Evolutionary conservation across 495 filamentous ascomycete genomes (phyloP).

Genomic region (Penicillium egyptiacum): DNA sequence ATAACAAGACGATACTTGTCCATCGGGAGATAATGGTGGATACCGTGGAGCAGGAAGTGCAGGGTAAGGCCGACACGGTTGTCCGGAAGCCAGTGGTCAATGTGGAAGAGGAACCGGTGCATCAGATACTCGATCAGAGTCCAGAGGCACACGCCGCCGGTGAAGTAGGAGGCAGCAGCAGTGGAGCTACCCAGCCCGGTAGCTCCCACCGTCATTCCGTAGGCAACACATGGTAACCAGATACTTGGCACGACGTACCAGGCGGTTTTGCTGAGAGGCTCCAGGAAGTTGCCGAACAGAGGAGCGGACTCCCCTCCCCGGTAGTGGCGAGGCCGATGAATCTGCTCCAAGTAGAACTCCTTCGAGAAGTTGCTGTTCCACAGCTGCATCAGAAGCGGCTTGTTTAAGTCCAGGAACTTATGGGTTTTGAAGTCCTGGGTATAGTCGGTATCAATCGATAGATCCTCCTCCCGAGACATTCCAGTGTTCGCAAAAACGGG

Average conservation of each 20-base stretch:
- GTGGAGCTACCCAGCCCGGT: slow-evolving; percentile 52
- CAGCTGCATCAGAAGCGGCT: slow-evolving; percentile 83
- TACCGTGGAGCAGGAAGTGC: slow-evolving; percentile 94
- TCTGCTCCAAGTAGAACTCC: slow-evolving; percentile 92
- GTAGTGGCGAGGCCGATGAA: slow-evolving; percentile 94
- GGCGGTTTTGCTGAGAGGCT: slow-evolving; percentile 88
- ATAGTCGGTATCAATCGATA: slow-evolving; percentile 81
- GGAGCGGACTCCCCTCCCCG: slow-evolving; percentile 88
- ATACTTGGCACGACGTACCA: slow-evolving; percentile 86
- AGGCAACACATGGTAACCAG: slow-evolving; percentile 82
- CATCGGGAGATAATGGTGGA: slow-evolving; percentile 99
- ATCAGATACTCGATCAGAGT: slow-evolving; percentile 86
- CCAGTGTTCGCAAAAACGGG: slow-evolving; percentile 72
- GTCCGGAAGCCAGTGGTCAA: slow-evolving; percentile 89
- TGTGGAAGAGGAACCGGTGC: slow-evolving; percentile 91
- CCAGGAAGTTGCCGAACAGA: slow-evolving; percentile 95
- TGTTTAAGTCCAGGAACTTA: slow-evolving; percentile 90
- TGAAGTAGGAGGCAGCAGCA: slow-evolving; percentile 56
- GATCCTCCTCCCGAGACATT: slow-evolving; percentile 80
- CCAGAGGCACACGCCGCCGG: slow-evolving; percentile 73
- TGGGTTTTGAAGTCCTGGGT: slow-evolving; percentile 73
- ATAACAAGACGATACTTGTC: slow-evolving; percentile 96
- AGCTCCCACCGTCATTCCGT: slow-evolving; percentile 67
- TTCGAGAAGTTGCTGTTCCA: slow-evolving; percentile 87
- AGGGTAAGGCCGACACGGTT: slow-evolving; percentile 83